A percentile compares a stretch with the other conserved stretches of the same genome.
phyloP scores from a whole-genome alignment of 176 grass and related monocot genomes.

The Ensete ventricosum region DNA sequence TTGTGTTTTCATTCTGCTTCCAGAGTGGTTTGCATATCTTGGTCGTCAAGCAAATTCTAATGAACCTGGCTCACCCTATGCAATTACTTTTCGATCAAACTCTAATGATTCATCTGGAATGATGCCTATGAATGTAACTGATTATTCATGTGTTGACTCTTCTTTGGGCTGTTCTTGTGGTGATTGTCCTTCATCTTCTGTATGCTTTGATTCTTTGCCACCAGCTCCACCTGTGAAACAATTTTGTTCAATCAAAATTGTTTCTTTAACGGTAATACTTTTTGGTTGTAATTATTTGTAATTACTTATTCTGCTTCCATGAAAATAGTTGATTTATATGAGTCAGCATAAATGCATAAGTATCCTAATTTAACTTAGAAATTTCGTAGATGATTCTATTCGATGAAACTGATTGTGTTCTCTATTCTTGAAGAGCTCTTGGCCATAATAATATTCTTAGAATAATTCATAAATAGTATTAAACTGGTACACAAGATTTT shows the following conservation, averaged over 20 bases:
- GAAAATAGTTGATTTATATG: no score
- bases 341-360: no score
- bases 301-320: not conserved
- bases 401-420: no score
- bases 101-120: conserved; percentile 42
- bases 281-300: not conserved
- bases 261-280: conserved; percentile 60
- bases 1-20: conserved; percentile 24
- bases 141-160: conserved; percentile 88
- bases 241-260: conserved; percentile 66
- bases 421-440: no score
- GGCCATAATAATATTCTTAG: no score
- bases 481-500: no score
- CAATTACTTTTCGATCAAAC: conserved; percentile 59
- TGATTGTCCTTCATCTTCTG: conserved; percentile 81
- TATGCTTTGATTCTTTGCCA: conserved; percentile 41
- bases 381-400: no score
- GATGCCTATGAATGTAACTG: conserved; percentile 76
- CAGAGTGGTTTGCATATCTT: conserved; percentile 85
- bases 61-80: conserved; percentile 69
- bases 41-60: conserved; percentile 53
- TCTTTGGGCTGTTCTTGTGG: conserved; percentile 96
- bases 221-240: conserved; percentile 30
- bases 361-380: no score
- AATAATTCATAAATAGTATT: no score